These are phyloP conservation scores for Elsinoe fawcettii DNA, from an alignment of 2,329 filamentous ascomycete species.

Conservation along the genomic window DNA sequence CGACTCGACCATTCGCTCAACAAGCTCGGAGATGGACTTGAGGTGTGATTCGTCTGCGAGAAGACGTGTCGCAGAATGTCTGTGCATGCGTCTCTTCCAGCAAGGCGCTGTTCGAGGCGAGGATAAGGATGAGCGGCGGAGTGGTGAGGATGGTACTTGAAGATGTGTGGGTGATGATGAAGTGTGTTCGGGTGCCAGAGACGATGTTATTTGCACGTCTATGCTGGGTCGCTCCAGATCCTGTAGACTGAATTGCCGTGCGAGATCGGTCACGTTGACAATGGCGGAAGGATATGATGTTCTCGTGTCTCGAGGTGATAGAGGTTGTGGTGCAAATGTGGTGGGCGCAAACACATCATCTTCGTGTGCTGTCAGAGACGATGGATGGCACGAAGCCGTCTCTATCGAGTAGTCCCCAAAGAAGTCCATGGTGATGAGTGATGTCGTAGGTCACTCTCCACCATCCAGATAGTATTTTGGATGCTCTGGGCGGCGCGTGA, in stretches of 20 bases:
- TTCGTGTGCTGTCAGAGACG: slow-evolving; percentile 21
- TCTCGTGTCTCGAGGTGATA: slow-evolving; percentile 19
- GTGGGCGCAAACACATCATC: slow-evolving; percentile 26
- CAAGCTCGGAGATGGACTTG: slow-evolving; percentile 32
- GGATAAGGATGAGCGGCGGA: slow-evolving; percentile 24
- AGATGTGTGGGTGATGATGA: slow-evolving; percentile 21
- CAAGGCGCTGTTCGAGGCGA: slow-evolving; percentile 18
- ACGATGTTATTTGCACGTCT: slow-evolving; percentile 16
- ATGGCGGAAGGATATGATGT: slow-evolving; percentile 18
- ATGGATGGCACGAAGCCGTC: slow-evolving; percentile 27
- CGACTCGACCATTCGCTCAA: slow-evolving; percentile 31
- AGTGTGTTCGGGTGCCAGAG: slow-evolving; percentile 24
- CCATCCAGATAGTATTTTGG: not conserved
- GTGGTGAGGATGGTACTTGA: slow-evolving; percentile 21
- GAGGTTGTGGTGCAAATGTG: slow-evolving; percentile 26
- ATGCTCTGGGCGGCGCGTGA: not conserved
- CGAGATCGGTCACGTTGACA: slow-evolving; percentile 31
- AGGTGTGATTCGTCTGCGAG: slow-evolving; percentile 32
- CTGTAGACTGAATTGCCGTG: slow-evolving; percentile 29
- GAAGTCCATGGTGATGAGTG: slow-evolving; percentile 21
- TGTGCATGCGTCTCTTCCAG: slow-evolving; percentile 26
- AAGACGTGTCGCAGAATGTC: slow-evolving; percentile 30
- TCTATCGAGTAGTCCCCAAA: slow-evolving; percentile 36
- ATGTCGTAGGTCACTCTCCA: not conserved
- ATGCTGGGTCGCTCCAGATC: slow-evolving; percentile 22